phyloP scores from a whole-genome alignment of 192 early-diverging fungal species.

The Coemansia asiatica region DNA sequence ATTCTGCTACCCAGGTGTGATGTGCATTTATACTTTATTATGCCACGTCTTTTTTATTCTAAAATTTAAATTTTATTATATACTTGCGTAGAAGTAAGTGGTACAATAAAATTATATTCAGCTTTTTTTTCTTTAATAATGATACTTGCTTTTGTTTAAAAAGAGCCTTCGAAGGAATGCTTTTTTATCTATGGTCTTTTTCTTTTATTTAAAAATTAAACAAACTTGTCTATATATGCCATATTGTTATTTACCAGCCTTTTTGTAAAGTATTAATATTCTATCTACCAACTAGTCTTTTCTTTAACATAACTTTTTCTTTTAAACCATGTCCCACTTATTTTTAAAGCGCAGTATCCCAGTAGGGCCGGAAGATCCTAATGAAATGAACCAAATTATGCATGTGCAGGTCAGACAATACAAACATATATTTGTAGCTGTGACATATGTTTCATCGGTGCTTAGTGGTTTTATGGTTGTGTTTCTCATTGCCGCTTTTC shows the following conservation, averaged over 20 bases:
- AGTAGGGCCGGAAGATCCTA: slow-evolving; percentile 1
- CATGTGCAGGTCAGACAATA: background rate
- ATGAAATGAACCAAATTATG: background rate
- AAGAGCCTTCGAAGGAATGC: no score
- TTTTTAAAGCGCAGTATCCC: background rate
- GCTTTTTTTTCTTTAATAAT: no score
- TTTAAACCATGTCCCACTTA: background rate
- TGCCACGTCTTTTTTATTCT: background rate
- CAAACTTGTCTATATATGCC: no score
- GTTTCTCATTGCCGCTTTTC: slow-evolving; percentile 18
- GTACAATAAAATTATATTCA: background rate
- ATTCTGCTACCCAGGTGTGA: background rate
- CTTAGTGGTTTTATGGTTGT: slow-evolving; percentile 20
- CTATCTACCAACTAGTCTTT: background rate
- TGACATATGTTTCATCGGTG: background rate
- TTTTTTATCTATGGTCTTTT: no score
- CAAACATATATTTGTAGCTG: background rate
- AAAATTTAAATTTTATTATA: background rate
- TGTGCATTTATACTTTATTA: background rate
- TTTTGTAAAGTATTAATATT: background rate
- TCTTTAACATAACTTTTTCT: background rate
- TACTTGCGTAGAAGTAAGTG: background rate
- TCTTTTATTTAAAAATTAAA: background rate
- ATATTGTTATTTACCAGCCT: no score
- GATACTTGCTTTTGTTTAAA: no score